phyloP scores from a whole-genome alignment of 768 basidiomycete species.

The Naganishia randhawae region DNA sequence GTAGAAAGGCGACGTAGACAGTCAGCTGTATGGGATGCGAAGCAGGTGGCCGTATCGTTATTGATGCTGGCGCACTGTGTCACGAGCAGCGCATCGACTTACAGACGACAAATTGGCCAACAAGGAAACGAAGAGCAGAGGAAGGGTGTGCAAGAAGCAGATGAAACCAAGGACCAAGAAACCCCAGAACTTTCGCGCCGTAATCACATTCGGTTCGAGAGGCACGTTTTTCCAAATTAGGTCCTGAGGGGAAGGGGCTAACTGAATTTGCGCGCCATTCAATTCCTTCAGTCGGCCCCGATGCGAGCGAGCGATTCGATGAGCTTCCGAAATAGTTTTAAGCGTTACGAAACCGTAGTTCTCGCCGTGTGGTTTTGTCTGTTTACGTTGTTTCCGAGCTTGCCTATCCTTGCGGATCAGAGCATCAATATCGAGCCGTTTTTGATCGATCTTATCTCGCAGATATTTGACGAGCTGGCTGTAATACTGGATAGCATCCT shows the following conservation, averaged over 20 bases:
- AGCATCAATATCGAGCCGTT: slow-evolving; percentile 53
- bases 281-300: slow-evolving; percentile 48
- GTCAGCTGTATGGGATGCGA: slow-evolving; percentile 53
- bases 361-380: slow-evolving; percentile 57
- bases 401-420: slow-evolving; percentile 56
- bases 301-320: slow-evolving; percentile 50
- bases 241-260: slow-evolving; percentile 51
- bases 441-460: slow-evolving; percentile 59
- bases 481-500: slow-evolving; percentile 89
- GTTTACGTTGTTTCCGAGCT: slow-evolving; percentile 55
- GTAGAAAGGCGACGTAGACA: slow-evolving; percentile 68
- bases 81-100: slow-evolving; percentile 38
- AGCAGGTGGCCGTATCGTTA: neutral
- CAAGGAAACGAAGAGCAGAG: slow-evolving; percentile 81
- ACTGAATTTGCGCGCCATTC: slow-evolving; percentile 44
- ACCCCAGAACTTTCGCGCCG: slow-evolving; percentile 68
- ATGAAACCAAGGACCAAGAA: slow-evolving; percentile 70
- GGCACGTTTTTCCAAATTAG: slow-evolving; percentile 88
- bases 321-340: slow-evolving; percentile 51
- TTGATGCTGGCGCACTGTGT: neutral
- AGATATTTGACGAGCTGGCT: slow-evolving; percentile 51
- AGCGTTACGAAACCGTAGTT: slow-evolving; percentile 59
- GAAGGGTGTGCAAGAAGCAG: slow-evolving; percentile 92
- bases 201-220: slow-evolving; percentile 63
- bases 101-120: slow-evolving; percentile 85